Percentiles rank a stretch among this genome's conserved stretches.
phyloP scores from a whole-genome alignment of 371 early-diverging fungal species.

The Fennellomyces sp. region DNA sequence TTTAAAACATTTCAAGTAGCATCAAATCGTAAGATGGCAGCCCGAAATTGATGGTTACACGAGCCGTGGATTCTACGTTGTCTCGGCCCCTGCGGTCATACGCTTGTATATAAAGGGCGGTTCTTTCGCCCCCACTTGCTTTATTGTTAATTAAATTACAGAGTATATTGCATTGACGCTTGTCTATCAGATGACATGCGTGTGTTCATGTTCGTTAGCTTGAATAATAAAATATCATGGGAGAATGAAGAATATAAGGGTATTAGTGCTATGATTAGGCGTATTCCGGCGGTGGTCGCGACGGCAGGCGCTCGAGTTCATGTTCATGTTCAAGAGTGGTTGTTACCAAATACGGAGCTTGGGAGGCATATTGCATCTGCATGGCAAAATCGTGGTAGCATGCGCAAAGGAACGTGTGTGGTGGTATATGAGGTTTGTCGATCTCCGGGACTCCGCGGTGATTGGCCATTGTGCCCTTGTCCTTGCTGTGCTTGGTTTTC shows the following conservation, averaged over 20 bases:
- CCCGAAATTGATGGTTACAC: constrained; percentile 1
- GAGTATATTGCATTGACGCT: not conserved
- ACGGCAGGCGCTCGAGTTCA: constrained; percentile 34
- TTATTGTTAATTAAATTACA: constrained; percentile 4
- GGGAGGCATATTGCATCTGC: constrained; percentile 45
- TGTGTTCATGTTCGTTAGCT: not conserved
- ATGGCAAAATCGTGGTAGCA: constrained; percentile 43
- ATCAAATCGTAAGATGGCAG: constrained; percentile 1
- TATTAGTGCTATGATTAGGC: not conserved
- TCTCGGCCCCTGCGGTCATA: not conserved
- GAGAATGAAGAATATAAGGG: constrained; percentile 7
- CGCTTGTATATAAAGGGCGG: not conserved
- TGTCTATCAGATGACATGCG: constrained; percentile 2
- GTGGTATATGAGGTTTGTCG: constrained; percentile 11
- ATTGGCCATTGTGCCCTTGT: not conserved
- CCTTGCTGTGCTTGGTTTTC: not conserved
- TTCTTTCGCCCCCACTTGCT: not conserved
- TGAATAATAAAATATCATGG: not conserved
- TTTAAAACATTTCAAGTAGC: not conserved
- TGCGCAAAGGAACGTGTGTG: constrained; percentile 30
- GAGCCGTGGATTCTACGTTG: not conserved
- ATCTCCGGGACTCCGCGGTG: not conserved
- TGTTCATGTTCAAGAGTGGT: not conserved
- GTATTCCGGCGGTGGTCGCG: constrained; percentile 49
- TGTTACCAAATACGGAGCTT: constrained; percentile 24